phyloP scores from a whole-genome alignment of 495 filamentous ascomycete species.

The Rhypophila decipiens region DNA sequence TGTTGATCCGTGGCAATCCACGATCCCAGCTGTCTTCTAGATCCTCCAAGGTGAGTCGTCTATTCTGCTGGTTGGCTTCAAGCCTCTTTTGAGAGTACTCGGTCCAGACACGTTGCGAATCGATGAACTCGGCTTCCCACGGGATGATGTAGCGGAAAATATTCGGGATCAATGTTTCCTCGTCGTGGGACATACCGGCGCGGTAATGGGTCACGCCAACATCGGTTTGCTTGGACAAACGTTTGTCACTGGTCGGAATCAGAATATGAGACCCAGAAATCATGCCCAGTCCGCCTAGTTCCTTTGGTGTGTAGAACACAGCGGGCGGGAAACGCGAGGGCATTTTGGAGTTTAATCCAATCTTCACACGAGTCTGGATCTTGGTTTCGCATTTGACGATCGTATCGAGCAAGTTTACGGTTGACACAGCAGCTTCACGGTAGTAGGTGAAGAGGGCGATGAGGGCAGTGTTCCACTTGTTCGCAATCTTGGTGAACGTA shows the following conservation, averaged over 20 bases:
- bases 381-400: constrained; percentile 99
- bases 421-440: constrained; percentile 96
- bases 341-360: constrained; percentile 99
- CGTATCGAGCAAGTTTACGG: constrained; percentile 89
- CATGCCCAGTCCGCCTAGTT: constrained; percentile 97
- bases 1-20: constrained; percentile 97
- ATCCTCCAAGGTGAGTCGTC: constrained; percentile 91
- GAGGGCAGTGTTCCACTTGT: constrained; percentile 98
- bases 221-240: constrained; percentile 97
- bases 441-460: constrained; percentile 99
- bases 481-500: constrained; percentile 99
- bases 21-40: constrained; percentile 99
- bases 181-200: constrained; percentile 96
- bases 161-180: constrained; percentile 96
- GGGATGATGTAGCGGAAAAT: constrained; percentile 99
- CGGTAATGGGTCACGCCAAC: constrained; percentile 96
- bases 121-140: constrained; percentile 99
- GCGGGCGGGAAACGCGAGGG: constrained; percentile 97
- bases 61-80: constrained; percentile 96
- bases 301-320: constrained; percentile 99
- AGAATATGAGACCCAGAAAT: constrained; percentile 98
- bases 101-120: constrained; percentile 97
- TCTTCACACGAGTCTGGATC: constrained; percentile 99
- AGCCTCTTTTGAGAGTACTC: constrained; percentile 98
- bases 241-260: constrained; percentile 95